These are phyloP conservation scores for Phaeomoniella chlamydospora DNA, from an alignment of 2,329 filamentous ascomycete genomes.

Conservation along the genomic window DNA sequence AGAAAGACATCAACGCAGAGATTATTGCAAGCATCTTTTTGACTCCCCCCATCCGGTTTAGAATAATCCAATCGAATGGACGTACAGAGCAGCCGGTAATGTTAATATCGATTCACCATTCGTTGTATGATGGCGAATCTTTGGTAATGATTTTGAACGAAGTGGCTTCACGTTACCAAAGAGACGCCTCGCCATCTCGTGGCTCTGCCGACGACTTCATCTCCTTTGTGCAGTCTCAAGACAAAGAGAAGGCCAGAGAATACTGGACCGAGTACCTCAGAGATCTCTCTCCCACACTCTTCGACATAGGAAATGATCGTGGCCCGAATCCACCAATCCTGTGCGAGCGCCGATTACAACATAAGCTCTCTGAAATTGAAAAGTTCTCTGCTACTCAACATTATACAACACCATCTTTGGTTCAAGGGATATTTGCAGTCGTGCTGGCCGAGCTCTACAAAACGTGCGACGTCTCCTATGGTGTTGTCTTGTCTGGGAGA, in stretches of 20 bases:
- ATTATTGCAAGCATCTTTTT: too few species aligned
- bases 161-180: neutral
- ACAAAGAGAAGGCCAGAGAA: neutral
- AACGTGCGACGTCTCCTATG: conserved; percentile 53
- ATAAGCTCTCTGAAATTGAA: neutral
- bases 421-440: conserved; percentile 57
- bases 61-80: too few species aligned
- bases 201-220: neutral
- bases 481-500: conserved; percentile 69
- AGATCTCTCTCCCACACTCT: neutral
- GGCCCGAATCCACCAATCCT: neutral
- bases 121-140: neutral
- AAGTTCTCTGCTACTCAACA: neutral
- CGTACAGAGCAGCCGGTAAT: too few species aligned
- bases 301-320: neutral
- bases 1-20: too few species aligned
- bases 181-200: neutral
- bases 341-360: neutral
- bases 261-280: neutral
- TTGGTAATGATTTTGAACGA: neutral
- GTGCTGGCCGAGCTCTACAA: conserved; percentile 53
- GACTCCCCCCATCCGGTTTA: too few species aligned
- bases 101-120: neutral
- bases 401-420: conserved; percentile 27
- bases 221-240: neutral